phyloP scores from a whole-genome alignment of 2,329 filamentous ascomycete species.

The Akanthomyces uredinophilus region DNA sequence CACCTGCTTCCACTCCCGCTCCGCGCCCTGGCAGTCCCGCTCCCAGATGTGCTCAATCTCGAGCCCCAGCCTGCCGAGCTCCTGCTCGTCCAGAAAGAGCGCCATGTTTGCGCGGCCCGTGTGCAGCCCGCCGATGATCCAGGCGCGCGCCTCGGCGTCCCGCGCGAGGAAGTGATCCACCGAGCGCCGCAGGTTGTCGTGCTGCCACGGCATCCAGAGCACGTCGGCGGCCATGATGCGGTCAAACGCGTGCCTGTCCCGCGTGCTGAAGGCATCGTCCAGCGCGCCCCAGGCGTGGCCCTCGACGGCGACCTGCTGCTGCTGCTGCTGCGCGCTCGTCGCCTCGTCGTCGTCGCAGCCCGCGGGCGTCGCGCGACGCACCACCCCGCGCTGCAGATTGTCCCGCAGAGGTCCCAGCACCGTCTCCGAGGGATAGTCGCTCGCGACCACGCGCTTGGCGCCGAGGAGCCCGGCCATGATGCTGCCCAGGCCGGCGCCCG shows the following conservation, averaged over 20 bases:
- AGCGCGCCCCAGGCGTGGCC: conserved; percentile 62
- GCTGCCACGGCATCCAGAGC: conserved; percentile 59
- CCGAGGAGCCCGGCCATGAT: conserved; percentile 45
- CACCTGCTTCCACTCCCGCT: conserved; percentile 57
- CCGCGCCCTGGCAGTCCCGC: conserved; percentile 58
- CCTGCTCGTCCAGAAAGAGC: no score
- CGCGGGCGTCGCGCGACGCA: neutral
- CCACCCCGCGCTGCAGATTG: conserved; percentile 46
- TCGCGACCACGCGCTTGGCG: conserved; percentile 49
- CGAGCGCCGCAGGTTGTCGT: no score
- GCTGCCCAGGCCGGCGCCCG: conserved; percentile 54
- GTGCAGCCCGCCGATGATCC: no score
- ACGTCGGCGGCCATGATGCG: conserved; percentile 67
- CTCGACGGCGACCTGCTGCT: conserved; percentile 37
- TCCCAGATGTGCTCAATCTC: conserved; percentile 64
- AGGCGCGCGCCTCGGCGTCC: no score
- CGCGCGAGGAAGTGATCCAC: no score
- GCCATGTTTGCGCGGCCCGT: no score
- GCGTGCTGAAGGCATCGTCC: conserved; percentile 26
- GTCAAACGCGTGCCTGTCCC: conserved; percentile 41
- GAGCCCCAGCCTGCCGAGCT: conserved; percentile 43
- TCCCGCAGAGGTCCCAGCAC: conserved; percentile 53
- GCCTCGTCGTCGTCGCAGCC: neutral
- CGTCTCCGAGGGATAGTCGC: conserved; percentile 61
- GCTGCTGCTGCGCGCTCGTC: conserved; percentile 1